A percentile compares a stretch with the other conserved stretches of the same genome.
Conservation (phyloP, 2,329 filamentous ascomycete genomes). For the Alternaria arbusti region DNA sequence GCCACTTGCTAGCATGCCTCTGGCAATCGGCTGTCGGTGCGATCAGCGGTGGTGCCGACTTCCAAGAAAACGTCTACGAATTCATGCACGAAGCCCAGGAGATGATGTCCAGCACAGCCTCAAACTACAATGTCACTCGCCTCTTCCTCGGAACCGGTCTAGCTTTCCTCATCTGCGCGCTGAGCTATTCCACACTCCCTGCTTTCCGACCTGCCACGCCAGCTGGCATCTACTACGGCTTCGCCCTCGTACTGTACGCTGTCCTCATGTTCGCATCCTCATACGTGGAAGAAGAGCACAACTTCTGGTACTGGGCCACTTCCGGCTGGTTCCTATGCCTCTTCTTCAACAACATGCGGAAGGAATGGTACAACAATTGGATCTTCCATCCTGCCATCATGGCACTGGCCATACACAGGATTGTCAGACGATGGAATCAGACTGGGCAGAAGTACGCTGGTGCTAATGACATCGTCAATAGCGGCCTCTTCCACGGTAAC, state of each 20-base stretch:
- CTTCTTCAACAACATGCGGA: constrained; percentile 48
- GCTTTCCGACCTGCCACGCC: constrained; percentile 58
- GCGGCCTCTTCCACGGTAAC: constrained; percentile 59
- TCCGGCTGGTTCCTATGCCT: constrained; percentile 69
- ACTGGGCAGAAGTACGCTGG: constrained; percentile 96
- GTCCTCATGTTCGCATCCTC: constrained; percentile 98
- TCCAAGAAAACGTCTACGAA: constrained; percentile 50
- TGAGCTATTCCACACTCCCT: constrained; percentile 43
- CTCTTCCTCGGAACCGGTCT: constrained; percentile 58
- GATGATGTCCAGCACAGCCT: constrained; percentile 86
- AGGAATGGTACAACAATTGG: constrained; percentile 33
- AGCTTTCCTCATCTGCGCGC: constrained; percentile 54
- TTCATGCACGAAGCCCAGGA: constrained; percentile 78
- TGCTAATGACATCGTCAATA: constrained; percentile 82
- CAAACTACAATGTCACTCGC: constrained; percentile 80
- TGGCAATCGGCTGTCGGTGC: constrained; percentile 60
- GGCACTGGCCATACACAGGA: constrained; percentile 67
- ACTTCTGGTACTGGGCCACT: constrained; percentile 95
- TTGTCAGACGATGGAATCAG: constrained; percentile 88
- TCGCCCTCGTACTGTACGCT: constrained; percentile 63
- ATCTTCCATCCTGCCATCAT: constrained; percentile 48
- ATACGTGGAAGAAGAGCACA: constrained; percentile 97
- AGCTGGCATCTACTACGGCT: constrained; percentile 49
- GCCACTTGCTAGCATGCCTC: constrained; percentile 66
- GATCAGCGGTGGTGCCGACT: constrained; percentile 7